Base-by-base conservation (phyloP, 2,329 filamentous ascomycete genomes). In the Phyllosticta paracitricarpa region DNA sequence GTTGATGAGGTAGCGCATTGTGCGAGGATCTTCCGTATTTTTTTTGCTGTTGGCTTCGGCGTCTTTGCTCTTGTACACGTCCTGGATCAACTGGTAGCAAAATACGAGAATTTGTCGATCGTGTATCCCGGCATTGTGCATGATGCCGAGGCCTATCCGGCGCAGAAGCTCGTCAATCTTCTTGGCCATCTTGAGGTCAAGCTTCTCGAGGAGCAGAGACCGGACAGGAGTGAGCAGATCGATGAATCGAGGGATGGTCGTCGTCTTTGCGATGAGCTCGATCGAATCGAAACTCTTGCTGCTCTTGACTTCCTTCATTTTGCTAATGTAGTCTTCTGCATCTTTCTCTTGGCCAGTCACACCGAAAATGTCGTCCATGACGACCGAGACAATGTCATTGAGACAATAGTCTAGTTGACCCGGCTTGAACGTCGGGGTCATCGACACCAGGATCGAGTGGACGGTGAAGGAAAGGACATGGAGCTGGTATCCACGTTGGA, bases 221-320 rank as follows among this genome's bases (percentile, higher is more conserved):
- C 89, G 89, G 55, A 97, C 79, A 1, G 94, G 95, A 59, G 81
- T 81, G 57, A 97, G 81, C 3, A 99, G 83, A 57, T 87, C 84
- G 56, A 87, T 85, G 5, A 97, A 81, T 61, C 86, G 84, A 58
- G 76, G 79, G 25, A 97, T 80, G 1, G 91, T 93, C 1, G 90
- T 87, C 56, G 87, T 91, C 69, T 87, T 89, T 26, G 94, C 89
- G 65, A 97, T 81, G 17, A 97, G 80, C 73, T 97, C 93, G 87
- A 97, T 95, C 0, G 94, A 96, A 71, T 99, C 95, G 69, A 92
- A 96, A 71, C 92, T 97, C 79, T 97, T 99, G 79, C 89, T 97
- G 74, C 89, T 94, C 78, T 96, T 97, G 61, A 99, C 88, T 76
- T 99, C 94, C 74, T 95, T 96, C 87, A 95, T 97, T 74, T 93